Base-by-base conservation (phyloP, 192 early-diverging fungal species). In the Backusella mclennaniae region DNA sequence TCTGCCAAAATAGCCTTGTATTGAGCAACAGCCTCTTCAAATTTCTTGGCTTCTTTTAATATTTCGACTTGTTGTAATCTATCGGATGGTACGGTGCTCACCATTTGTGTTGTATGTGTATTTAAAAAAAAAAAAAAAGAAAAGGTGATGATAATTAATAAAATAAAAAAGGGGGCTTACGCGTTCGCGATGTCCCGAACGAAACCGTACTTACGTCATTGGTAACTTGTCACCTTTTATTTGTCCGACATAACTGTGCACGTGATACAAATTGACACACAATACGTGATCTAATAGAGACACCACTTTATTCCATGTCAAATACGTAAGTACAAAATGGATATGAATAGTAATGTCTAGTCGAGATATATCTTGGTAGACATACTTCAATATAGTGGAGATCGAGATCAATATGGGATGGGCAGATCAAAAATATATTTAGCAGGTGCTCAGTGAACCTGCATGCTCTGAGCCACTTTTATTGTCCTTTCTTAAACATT, bases 1-100 rank as follows among this genome's bases (percentile, higher is more conserved):
- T 82, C 69, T 38, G 82, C 77, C 15, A 95, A 84, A 74, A 94
- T 86, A 52, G 79, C 73, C 74, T 90, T 85, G 81, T 94, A 94
- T 19, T 79, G 74, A 38, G 84, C 77, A 52, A 94, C 87, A 19
- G 93, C 91, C 77, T 94, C 83, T 12, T 85, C 85, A 14, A 90
- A 88, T 19, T 82, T 49, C 52, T 87, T 83, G 26, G 85, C 86
- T 76, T 91, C 89, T 31, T 83, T 86, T 31, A 91, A 78, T n/a
- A 86, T 86, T 73, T 89, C 86, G 29, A 87, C 85, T 71, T 91
- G 78, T 41, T 84, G 77, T 23, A 89, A 53, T 69, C 78, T 41
- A 26, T 75, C n/a, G 8, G 73, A 46, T 19, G 69, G 59, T 38
- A 63, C 59, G 9, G 70, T 29, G 21, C 41, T 44, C 70, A 71